Conservation (phyloP, 305 asterid species). For the Rubia peregrina region DNA sequence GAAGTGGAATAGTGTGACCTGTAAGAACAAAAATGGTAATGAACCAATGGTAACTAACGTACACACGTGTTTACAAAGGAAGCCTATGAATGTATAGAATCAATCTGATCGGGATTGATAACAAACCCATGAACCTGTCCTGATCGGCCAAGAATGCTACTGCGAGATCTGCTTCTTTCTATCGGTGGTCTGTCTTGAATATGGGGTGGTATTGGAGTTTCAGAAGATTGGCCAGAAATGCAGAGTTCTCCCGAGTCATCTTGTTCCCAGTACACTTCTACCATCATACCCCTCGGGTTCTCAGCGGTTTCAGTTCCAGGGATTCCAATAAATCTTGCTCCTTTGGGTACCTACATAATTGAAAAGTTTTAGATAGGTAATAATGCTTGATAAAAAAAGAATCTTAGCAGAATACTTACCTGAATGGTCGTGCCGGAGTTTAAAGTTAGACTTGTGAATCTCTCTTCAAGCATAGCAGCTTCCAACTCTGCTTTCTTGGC, state of each 20-base stretch:
- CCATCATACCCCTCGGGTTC: constrained; percentile 34
- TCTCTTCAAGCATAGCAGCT: constrained; percentile 62
- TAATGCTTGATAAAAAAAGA: not conserved
- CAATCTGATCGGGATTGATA: constrained; percentile 18
- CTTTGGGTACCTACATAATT: constrained; percentile 28
- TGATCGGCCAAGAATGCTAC: constrained; percentile 15
- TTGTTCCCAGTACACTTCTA: constrained; percentile 37
- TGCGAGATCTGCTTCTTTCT: constrained; percentile 3
- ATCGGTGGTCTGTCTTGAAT: constrained; percentile 16
- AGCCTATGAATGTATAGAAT: not conserved
- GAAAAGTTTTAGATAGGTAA: not conserved
- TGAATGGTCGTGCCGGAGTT: constrained; percentile 46
- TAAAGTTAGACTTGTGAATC: constrained; percentile 42
- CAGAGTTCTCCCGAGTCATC: constrained; percentile 37
- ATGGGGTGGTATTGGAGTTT: constrained; percentile 29
- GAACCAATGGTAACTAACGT: not conserved
- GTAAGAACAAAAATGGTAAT: not conserved
- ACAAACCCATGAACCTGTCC: constrained; percentile 17
- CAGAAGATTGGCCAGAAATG: constrained; percentile 37
- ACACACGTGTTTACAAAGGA: not conserved
- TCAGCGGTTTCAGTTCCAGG: constrained; percentile 29
- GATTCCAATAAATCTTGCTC: constrained; percentile 31
- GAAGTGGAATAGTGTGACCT: not conserved
- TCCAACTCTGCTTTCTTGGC: constrained; percentile 73
- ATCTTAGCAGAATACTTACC: constrained; percentile 27